phyloP scores from a whole-genome alignment of 1,139 yeast species.

The Debaryomyces fabryi region DNA sequence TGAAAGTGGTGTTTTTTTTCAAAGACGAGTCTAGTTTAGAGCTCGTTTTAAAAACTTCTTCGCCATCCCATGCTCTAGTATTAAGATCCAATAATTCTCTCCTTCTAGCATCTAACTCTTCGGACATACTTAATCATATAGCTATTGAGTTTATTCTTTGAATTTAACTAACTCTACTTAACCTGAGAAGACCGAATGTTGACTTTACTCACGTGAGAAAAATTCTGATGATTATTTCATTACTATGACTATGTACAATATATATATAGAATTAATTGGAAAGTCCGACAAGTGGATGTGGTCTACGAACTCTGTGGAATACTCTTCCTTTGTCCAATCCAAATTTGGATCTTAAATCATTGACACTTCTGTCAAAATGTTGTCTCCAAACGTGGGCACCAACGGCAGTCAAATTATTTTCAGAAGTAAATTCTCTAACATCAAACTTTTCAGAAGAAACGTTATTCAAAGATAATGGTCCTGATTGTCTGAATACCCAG shows the following conservation, averaged over 20 bases:
- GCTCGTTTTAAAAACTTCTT: conserved; percentile 26
- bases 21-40: conserved; percentile 69
- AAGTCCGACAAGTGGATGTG: conserved; percentile 24
- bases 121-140: conserved; percentile 11
- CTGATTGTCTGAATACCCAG: conserved; percentile 84
- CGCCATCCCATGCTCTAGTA: conserved; percentile 57
- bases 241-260: conserved; percentile 6
- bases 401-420: conserved; percentile 63
- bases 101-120: conserved; percentile 14
- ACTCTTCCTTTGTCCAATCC: conserved; percentile 78
- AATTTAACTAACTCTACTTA: background rate
- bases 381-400: conserved; percentile 96
- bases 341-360: conserved; percentile 64
- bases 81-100: conserved; percentile 44
- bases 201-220: background rate
- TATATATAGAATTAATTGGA: conserved; percentile 1
- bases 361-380: conserved; percentile 76
- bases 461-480: conserved; percentile 16
- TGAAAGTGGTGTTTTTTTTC: conserved; percentile 82
- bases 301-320: conserved; percentile 56
- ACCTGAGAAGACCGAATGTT: background rate
- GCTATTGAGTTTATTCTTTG: background rate
- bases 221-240: background rate
- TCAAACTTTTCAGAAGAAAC: conserved; percentile 56
- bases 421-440: conserved; percentile 65